These are phyloP conservation scores for Oryza glaberrima DNA, from an alignment of 176 grass and related monocot genomes.

Conservation along the genomic window DNA sequence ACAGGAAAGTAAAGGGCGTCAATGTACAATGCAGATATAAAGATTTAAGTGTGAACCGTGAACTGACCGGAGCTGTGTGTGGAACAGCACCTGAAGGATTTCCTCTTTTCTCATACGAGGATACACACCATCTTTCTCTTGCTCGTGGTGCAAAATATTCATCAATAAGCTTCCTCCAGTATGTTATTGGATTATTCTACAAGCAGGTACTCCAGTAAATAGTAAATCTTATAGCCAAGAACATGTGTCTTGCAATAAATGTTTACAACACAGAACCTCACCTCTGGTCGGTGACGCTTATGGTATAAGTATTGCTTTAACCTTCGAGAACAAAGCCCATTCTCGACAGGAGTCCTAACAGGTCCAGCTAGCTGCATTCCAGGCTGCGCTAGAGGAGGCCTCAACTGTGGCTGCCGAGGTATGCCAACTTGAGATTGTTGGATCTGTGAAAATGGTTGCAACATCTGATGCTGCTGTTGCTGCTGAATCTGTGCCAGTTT, in stretches of 20 bases:
- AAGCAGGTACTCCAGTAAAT: constrained; percentile 34
- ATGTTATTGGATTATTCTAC: constrained; percentile 87
- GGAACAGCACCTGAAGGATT: constrained; percentile 71
- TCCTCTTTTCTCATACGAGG: constrained; percentile 84
- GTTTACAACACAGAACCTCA: constrained; percentile 42
- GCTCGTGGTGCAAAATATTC: constrained; percentile 89
- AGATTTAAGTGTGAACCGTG: background rate
- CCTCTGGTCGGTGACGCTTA: constrained; percentile 76
- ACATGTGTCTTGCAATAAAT: constrained; percentile 25
- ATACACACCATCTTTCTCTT: constrained; percentile 96
- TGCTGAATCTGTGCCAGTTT: constrained; percentile 68
- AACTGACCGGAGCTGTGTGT: constrained; percentile 71
- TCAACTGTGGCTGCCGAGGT: constrained; percentile 66
- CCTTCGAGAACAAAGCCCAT: constrained; percentile 79
- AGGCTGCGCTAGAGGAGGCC: constrained; percentile 59
- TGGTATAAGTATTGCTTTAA: constrained; percentile 96
- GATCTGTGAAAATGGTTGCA: constrained; percentile 74
- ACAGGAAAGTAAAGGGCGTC: background rate
- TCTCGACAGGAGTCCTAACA: constrained; percentile 67
- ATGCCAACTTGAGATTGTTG: constrained; percentile 59
- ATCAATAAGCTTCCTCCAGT: constrained; percentile 92
- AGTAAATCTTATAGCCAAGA: constrained; percentile 43
- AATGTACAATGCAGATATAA: background rate
- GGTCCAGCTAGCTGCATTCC: constrained; percentile 57
- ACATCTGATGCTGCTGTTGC: constrained; percentile 73